These are phyloP conservation scores for Priceomyces castillae DNA, from an alignment of 805 yeast species.

Conservation along the genomic window DNA sequence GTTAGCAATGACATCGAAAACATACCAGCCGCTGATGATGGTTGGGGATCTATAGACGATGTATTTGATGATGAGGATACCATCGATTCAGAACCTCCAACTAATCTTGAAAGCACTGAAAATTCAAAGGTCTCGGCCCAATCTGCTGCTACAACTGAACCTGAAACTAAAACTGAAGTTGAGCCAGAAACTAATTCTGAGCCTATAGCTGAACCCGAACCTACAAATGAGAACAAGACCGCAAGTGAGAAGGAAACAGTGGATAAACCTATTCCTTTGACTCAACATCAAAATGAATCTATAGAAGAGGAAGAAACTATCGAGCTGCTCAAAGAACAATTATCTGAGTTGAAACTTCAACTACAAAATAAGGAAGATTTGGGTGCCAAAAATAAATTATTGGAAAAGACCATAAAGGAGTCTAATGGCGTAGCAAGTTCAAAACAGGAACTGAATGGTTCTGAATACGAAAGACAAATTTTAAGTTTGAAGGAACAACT, in stretches of 20 bases:
- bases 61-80: background rate
- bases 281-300: background rate
- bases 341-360: slow-evolving; percentile 5
- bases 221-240: background rate
- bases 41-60: background rate
- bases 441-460: background rate
- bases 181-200: background rate
- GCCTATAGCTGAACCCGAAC: background rate
- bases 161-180: background rate
- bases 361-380: slow-evolving; percentile 3
- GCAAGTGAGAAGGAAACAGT: background rate
- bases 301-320: background rate
- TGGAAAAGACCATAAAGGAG: background rate
- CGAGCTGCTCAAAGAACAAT: background rate
- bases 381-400: background rate
- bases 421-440: background rate
- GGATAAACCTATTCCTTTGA: no score
- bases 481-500: slow-evolving; percentile 8
- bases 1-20: background rate
- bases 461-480: slow-evolving; percentile 2
- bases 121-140: background rate
- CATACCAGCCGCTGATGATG: background rate
- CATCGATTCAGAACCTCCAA: background rate
- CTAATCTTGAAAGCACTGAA: background rate
- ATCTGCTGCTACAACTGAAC: background rate